Percentiles rank a stretch among this genome's conserved stretches.
phyloP scores from a whole-genome alignment of 164 flowering plant genomes.

The Houttuynia cordata region DNA sequence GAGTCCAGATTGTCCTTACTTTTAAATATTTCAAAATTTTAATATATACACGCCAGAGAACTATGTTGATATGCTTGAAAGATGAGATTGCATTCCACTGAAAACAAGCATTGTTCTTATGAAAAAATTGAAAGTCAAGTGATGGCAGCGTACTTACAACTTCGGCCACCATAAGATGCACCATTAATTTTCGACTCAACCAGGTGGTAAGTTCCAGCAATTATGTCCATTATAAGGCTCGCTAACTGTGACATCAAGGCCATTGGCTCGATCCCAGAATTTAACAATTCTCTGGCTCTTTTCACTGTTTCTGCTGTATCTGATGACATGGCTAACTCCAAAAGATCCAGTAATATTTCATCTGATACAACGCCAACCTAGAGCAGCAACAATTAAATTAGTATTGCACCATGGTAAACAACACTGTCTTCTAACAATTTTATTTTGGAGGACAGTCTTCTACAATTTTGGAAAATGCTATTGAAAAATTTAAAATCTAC shows the following conservation, averaged over 20 bases:
- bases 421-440: not conserved
- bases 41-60: too few relatives aligned
- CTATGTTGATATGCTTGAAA: not conserved
- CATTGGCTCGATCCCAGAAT: constrained; percentile 86
- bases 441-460: too few relatives aligned
- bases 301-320: constrained; percentile 89
- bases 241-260: constrained; percentile 94
- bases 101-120: too few relatives aligned
- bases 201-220: constrained; percentile 71
- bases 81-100: not conserved
- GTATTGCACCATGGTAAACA: not conserved
- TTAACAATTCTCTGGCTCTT: constrained; percentile 84
- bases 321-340: constrained; percentile 93
- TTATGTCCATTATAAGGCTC: constrained; percentile 91
- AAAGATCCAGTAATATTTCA: constrained; percentile 78
- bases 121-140: not conserved
- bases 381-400: not conserved
- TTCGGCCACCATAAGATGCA: constrained; percentile 40
- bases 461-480: too few relatives aligned
- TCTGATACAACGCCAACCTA: constrained; percentile 94
- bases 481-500: too few relatives aligned
- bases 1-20: too few relatives aligned
- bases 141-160: constrained; percentile 40
- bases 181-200: constrained; percentile 31
- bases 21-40: too few relatives aligned